Conservation (phyloP, 2,329 filamentous ascomycete genomes). For the Corynespora cassiicola region DNA sequence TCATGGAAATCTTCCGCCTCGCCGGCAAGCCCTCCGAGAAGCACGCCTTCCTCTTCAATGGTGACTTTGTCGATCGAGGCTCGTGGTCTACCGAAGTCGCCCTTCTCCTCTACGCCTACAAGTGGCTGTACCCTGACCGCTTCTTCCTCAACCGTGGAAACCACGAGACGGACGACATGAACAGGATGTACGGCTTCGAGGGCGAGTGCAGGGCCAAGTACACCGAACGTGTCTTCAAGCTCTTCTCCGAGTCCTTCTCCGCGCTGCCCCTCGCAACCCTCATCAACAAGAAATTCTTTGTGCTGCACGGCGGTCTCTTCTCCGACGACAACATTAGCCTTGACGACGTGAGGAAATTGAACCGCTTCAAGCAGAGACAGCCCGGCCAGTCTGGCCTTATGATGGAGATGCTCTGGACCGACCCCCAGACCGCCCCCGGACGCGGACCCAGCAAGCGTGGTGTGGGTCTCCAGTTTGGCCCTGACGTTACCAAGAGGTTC, state of each 20-base stretch:
- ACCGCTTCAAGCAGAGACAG: conserved; percentile 89
- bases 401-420: conserved; percentile 99
- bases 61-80: conserved; percentile 96
- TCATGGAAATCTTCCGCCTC: conserved; percentile 92
- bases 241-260: conserved; percentile 98
- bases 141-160: conserved; percentile 99
- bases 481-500: conserved; percentile 94
- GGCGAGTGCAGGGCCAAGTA: conserved; percentile 99
- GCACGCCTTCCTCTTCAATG: conserved; percentile 96
- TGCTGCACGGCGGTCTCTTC: conserved; percentile 93
- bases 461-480: conserved; percentile 95
- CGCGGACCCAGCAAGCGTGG: conserved; percentile 95
- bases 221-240: conserved; percentile 92
- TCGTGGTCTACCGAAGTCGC: conserved; percentile 99
- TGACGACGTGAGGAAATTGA: conserved; percentile 91
- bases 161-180: conserved; percentile 99
- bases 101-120: conserved; percentile 91
- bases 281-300: conserved; percentile 88
- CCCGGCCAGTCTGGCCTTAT: conserved; percentile 93
- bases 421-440: conserved; percentile 85
- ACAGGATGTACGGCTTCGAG: conserved; percentile 96
- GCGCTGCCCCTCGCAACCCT: conserved; percentile 90
- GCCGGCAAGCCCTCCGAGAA: conserved; percentile 85
- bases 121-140: conserved; percentile 85
- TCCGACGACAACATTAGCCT: conserved; percentile 92